A percentile compares a stretch with the other conserved stretches of the same genome.
Conservation (phyloP, 805 yeast species). For the Wickerhamomyces rabaulensis region DNA sequence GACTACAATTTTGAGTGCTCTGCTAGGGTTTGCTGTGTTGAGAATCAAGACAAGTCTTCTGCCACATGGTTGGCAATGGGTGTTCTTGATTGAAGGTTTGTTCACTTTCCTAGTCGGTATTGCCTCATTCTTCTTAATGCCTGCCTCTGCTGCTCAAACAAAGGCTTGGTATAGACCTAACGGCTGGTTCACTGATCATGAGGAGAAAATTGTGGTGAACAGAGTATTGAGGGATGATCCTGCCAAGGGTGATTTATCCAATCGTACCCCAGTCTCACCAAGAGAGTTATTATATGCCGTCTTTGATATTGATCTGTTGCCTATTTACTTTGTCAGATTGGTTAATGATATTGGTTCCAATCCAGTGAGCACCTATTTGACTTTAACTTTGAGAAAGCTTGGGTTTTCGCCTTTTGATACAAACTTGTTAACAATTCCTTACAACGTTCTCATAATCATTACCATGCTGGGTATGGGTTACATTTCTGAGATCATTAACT, state of each 20-base stretch:
- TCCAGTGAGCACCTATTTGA: slow-evolving; percentile 34
- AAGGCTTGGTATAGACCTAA: slow-evolving; percentile 42
- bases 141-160: slow-evolving; percentile 52
- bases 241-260: slow-evolving; percentile 58
- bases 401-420: slow-evolving; percentile 49
- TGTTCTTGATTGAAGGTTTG: slow-evolving; percentile 59
- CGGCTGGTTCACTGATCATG: slow-evolving; percentile 51
- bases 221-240: slow-evolving; percentile 62
- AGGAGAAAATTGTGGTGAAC: slow-evolving; percentile 54
- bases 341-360: slow-evolving; percentile 31
- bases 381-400: slow-evolving; percentile 39
- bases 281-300: slow-evolving; percentile 36
- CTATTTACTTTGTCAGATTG: slow-evolving; percentile 47
- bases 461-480: slow-evolving; percentile 33
- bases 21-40: slow-evolving; percentile 51
- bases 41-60: slow-evolving; percentile 43
- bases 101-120: slow-evolving; percentile 52
- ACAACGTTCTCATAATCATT: slow-evolving; percentile 33
- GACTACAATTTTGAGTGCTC: slow-evolving; percentile 40
- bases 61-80: slow-evolving; percentile 59
- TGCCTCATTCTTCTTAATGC: slow-evolving; percentile 43
- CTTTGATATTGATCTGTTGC: slow-evolving; percentile 51
- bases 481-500: slow-evolving; percentile 27
- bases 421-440: slow-evolving; percentile 49
- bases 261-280: slow-evolving; percentile 45